Base-by-base conservation (phyloP, 1,139 yeast species). In the Pichia sp. region DNA sequence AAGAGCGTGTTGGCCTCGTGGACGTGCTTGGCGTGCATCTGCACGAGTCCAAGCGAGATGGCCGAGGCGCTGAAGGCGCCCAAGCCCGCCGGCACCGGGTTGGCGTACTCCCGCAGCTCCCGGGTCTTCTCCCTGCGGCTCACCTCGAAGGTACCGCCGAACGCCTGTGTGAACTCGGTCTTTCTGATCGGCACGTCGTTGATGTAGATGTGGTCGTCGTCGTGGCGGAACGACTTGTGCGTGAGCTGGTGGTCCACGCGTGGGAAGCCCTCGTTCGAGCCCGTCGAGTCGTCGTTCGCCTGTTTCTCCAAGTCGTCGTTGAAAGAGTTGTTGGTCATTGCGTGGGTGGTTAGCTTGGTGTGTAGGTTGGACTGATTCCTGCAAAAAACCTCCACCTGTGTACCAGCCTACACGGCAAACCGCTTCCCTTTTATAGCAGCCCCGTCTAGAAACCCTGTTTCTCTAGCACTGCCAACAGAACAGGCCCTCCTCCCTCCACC, bases 11-110 rank as follows among this genome's bases (percentile, higher is more conserved):
- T 69, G n/a, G 75, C 70, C 16, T 59, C 60, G n/a, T 59, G 57
- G 46, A 75, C 74, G 7, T 70, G 69, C 57, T 69, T 67, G 6
- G 77, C 77, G 42, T 70, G 72, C 62, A 70, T 63, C 52, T 66
- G 63, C n/a, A 70, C 61, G 34, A 70, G 59, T 19, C 72, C 71
- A 6, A 70, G 55, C 1, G 71, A 60, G 31, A 70, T 54, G 8
- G 67, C 67, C 0, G 67, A 54, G 43, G 65, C 62, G 44, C 66
- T 59, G 57, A 70, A 69, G 2, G 73, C 72, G 10, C 67, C 70
- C 36, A 70, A 59, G 16, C 73, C 73, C 1, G 72, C 71, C 2
- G 73, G 73, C 32, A 68, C 72, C 2, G 73, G 72, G 50, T 70
- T 68, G 11, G 63, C 72, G 43, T 63, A 68, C n/a, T 59, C 65